A percentile compares a stretch with the other conserved stretches of the same genome.
Evolutionary conservation across 768 basidiomycete species (phyloP).

Genomic region (Mycena rosella): DNA sequence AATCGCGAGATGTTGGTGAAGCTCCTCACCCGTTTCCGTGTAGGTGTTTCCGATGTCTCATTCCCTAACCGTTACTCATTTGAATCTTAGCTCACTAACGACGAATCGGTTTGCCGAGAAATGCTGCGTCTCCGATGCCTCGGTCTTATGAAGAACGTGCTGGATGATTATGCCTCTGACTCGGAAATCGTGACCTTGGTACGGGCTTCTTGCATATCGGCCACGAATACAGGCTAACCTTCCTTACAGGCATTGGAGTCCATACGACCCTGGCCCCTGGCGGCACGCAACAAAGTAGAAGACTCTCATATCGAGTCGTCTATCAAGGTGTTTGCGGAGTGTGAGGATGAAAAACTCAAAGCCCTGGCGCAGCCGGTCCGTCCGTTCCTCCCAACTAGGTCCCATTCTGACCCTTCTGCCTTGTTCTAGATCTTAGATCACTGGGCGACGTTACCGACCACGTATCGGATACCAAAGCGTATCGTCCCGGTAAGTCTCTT

Average conservation of each 20-base stretch:
- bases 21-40: constrained; percentile 88
- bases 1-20: constrained; percentile 87
- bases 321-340: constrained; percentile 62
- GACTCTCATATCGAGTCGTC: constrained; percentile 76
- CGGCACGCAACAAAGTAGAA: constrained; percentile 92
- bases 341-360: constrained; percentile 63
- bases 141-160: constrained; percentile 89
- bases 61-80: not conserved
- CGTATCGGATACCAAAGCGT: constrained; percentile 90
- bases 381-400: not conserved
- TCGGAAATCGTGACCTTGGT: constrained; percentile 79
- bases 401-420: not conserved
- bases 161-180: constrained; percentile 83
- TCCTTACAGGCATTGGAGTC: constrained; percentile 68
- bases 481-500: constrained; percentile 32
- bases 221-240: constrained; percentile 6
- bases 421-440: constrained; percentile 75
- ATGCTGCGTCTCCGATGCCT: constrained; percentile 95
- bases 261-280: constrained; percentile 83
- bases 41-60: constrained; percentile 44
- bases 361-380: constrained; percentile 73
- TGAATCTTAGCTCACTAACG: constrained; percentile 80
- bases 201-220: constrained; percentile 42
- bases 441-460: constrained; percentile 84
- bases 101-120: constrained; percentile 80